Evolutionary conservation across 1,139 yeast species (phyloP).

Genomic region (Zhuliangozyma blackwelliae): DNA sequence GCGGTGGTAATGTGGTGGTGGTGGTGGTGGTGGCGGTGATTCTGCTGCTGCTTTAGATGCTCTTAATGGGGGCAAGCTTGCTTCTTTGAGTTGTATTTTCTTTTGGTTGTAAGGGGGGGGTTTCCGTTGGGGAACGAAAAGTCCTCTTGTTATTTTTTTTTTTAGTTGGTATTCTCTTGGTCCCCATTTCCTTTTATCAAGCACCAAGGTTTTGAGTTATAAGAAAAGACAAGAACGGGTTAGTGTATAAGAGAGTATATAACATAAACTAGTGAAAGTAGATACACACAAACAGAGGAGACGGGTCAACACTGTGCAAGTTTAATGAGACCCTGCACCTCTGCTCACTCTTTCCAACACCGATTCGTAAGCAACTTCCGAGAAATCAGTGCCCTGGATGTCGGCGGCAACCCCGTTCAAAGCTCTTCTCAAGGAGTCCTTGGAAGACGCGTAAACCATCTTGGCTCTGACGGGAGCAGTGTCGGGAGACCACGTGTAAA

Average conservation of each 20-base stretch:
- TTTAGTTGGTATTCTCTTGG: no score
- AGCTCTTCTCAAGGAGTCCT: conserved; percentile 96
- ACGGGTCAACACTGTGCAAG: not conserved
- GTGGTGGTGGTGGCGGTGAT: no score
- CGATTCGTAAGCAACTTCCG: conserved; percentile 92
- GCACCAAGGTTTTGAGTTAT: no score
- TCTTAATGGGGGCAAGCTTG: no score
- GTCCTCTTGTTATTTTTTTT: no score
- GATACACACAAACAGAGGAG: not conserved
- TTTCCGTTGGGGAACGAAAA: no score
- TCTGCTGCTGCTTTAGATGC: no score
- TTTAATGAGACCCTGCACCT: conserved; percentile 13
- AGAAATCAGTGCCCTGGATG: conserved; percentile 95
- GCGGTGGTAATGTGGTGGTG: no score
- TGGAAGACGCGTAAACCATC: conserved; percentile 97
- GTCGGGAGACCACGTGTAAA: conserved; percentile 97
- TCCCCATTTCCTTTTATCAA: no score
- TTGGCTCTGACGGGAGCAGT: conserved; percentile 91
- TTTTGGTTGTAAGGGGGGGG: no score
- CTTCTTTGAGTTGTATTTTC: no score
- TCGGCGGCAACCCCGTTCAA: conserved; percentile 92
- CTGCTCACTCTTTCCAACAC: conserved; percentile 84
- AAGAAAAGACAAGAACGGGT: not conserved
- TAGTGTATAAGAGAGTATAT: not conserved
- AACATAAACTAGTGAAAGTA: no score